phyloP scores from a whole-genome alignment of 805 yeast species.

The Cyberlindnera bimundalis region DNA sequence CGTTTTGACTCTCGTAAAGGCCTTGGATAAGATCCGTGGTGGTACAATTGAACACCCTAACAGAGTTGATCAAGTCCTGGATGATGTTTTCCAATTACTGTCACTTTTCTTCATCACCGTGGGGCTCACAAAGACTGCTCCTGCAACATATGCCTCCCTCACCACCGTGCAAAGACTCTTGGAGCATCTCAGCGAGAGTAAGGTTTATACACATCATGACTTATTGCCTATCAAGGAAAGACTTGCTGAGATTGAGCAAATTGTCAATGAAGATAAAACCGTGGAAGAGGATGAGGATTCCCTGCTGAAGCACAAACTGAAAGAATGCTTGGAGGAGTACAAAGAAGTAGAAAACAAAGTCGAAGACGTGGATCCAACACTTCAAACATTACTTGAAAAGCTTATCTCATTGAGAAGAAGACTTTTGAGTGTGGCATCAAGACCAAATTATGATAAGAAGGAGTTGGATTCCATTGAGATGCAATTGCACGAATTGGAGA shows the following conservation, averaged over 20 bases:
- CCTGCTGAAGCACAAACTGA: conserved; percentile 62
- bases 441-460: conserved; percentile 28
- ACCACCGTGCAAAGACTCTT: conserved; percentile 82
- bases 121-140: conserved; percentile 85
- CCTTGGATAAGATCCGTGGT: conserved; percentile 42
- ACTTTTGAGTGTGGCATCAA: conserved; percentile 50
- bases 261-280: conserved; percentile 37
- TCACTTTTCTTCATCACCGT: conserved; percentile 88
- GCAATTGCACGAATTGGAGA: conserved; percentile 42
- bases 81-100: conserved; percentile 85
- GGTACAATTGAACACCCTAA: conserved; percentile 29
- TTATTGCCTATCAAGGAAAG: conserved; percentile 73
- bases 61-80: conserved; percentile 69
- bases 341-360: conserved; percentile 53
- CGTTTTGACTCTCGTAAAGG: conserved; percentile 52
- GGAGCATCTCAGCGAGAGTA: conserved; percentile 77
- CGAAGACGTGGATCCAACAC: conserved; percentile 48
- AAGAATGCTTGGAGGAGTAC: conserved; percentile 58
- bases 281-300: conserved; percentile 50
- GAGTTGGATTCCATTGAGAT: conserved; percentile 34
- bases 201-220: conserved; percentile 82
- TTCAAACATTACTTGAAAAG: conserved; percentile 50
- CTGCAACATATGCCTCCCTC: conserved; percentile 89
- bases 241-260: conserved; percentile 62
- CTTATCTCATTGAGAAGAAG: conserved; percentile 63